These are phyloP conservation scores for Helianthus tuberosus DNA, from an alignment of 129 eudicot species.

Conservation along the genomic window DNA sequence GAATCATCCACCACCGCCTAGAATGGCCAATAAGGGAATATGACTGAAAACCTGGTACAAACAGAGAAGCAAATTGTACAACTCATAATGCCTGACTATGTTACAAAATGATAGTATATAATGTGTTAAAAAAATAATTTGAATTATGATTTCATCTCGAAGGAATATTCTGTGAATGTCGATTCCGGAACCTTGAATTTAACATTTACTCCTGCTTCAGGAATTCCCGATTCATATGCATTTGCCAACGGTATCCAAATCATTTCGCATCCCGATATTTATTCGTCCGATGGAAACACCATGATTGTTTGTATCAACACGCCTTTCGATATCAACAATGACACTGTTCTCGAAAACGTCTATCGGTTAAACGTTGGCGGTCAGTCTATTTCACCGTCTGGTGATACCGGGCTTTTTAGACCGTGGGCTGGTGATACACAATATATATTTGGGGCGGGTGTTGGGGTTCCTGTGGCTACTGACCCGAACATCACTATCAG, in stretches of 20 bases:
- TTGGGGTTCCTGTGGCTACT: constrained; percentile 56
- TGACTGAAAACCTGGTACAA: too few relatives aligned
- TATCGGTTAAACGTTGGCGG: constrained; percentile 90
- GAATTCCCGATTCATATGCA: constrained; percentile 58
- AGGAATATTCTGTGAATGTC: constrained; percentile 79
- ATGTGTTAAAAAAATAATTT: too few relatives aligned
- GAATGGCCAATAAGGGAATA: too few relatives aligned
- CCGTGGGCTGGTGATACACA: constrained; percentile 64
- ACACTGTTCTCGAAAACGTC: constrained; percentile 68
- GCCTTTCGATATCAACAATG: constrained; percentile 44
- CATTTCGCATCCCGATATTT: constrained; percentile 78
- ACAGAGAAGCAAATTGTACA: too few relatives aligned
- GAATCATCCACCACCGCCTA: too few relatives aligned
- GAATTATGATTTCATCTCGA: constrained; percentile 65
- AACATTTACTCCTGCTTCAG: constrained; percentile 62
- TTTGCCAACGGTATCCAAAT: constrained; percentile 89
- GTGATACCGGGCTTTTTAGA: constrained; percentile 81
- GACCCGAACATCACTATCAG: constrained; percentile 53
- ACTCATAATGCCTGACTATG: too few relatives aligned
- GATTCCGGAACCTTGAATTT: constrained; percentile 48
- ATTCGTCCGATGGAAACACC: constrained; percentile 42
- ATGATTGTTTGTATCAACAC: constrained; percentile 49
- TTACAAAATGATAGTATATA: too few relatives aligned
- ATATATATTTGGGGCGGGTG: constrained; percentile 59
- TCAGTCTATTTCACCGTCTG: constrained; percentile 66